Percentiles rank a stretch among this genome's conserved stretches.
phyloP scores from a whole-genome alignment of 2,329 filamentous ascomycete genomes.

The Clarireedia monteithiana region DNA sequence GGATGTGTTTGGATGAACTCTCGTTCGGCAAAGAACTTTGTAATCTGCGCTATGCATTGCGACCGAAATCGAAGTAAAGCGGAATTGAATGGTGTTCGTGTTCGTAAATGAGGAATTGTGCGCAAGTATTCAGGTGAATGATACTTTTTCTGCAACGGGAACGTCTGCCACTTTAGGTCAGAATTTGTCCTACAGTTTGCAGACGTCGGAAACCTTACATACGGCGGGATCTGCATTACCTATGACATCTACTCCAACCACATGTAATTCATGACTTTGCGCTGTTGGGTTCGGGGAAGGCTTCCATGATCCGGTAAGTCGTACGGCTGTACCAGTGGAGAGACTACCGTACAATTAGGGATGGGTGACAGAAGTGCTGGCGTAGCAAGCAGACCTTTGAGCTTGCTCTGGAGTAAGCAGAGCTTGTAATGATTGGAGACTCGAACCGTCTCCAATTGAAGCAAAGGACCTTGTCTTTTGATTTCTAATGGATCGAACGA shows the following conservation, averaged over 20 bases:
- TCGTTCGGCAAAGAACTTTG: conserved; percentile 63
- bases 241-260: conserved; percentile 58
- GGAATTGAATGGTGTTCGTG: conserved; percentile 73
- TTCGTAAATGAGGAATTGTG: conserved; percentile 77
- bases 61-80: conserved; percentile 77
- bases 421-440: conserved; percentile 63
- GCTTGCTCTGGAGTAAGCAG: conserved; percentile 25
- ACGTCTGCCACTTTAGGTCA: conserved; percentile 50
- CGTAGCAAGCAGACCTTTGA: conserved; percentile 12
- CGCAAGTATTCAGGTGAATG: conserved; percentile 85
- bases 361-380: neutral
- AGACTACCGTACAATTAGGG: conserved; percentile 45
- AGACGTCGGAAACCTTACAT: conserved; percentile 30
- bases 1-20: conserved; percentile 80
- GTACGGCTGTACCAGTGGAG: conserved; percentile 72
- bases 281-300: conserved; percentile 56
- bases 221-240: conserved; percentile 76
- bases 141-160: conserved; percentile 94
- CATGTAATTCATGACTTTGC: conserved; percentile 76
- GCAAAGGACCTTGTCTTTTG: conserved; percentile 82
- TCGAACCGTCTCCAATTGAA: conserved; percentile 80
- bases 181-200: conserved; percentile 8
- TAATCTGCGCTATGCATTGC: conserved; percentile 64
- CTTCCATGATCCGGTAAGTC: conserved; percentile 70
- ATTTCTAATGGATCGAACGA: conserved; percentile 75